Percentiles rank a stretch among this genome's conserved stretches.
These are phyloP conservation scores for Syzygium oleosum DNA, from an alignment of 345 rosid species.

Conservation along the genomic window DNA sequence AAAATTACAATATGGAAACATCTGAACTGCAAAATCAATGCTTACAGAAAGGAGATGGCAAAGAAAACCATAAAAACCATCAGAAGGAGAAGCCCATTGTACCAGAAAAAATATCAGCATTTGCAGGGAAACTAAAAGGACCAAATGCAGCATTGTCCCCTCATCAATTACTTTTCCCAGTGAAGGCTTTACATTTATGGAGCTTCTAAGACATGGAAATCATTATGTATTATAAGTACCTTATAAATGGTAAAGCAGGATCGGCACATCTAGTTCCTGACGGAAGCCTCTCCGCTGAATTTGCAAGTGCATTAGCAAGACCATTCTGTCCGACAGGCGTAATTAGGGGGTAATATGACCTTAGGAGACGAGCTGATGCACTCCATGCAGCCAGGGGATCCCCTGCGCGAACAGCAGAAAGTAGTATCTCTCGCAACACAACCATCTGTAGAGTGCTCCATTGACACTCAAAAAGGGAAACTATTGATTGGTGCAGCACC, in stretches of 20 bases:
- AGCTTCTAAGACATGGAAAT: background rate
- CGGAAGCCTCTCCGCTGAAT: constrained; percentile 88
- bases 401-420: constrained; percentile 96
- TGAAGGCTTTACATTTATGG: background rate
- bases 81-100: background rate
- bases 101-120: background rate
- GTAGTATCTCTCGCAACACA: constrained; percentile 91
- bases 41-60: background rate
- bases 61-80: background rate
- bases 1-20: background rate
- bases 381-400: constrained; percentile 99
- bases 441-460: constrained; percentile 99
- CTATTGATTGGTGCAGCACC: constrained; percentile 73
- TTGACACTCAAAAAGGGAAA: constrained; percentile 86
- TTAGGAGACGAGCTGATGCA: constrained; percentile 91
- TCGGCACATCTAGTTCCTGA: constrained; percentile 96
- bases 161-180: background rate
- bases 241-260: constrained; percentile 92
- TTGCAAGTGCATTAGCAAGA: constrained; percentile 82
- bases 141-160: background rate
- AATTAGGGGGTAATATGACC: constrained; percentile 92
- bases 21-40: background rate
- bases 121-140: background rate
- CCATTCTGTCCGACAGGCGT: constrained; percentile 99
- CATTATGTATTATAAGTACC: constrained; percentile 24